Evolutionary conservation across 352 stramenopile species (phyloP).

Genomic region (Pythium dissotocum): DNA sequence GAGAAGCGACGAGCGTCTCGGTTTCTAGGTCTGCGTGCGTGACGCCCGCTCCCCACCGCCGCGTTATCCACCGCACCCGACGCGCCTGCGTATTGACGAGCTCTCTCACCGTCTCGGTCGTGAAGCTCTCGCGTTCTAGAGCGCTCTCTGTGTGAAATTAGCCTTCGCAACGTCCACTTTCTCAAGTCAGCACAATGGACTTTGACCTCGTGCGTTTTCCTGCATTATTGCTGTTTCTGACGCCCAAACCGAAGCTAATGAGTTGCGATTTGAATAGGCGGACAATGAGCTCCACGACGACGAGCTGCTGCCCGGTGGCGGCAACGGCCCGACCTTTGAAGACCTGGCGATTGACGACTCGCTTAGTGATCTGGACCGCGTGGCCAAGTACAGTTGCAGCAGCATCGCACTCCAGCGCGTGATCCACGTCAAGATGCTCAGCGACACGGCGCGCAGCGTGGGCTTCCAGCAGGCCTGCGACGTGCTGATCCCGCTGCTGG

Average conservation of each 20-base stretch:
- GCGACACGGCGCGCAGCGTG: conserved; percentile 23
- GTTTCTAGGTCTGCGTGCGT: neutral
- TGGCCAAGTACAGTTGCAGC: conserved; percentile 95
- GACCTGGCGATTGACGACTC: conserved; percentile 98
- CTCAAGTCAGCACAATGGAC: conserved; percentile 34
- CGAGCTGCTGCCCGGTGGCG: conserved; percentile 27
- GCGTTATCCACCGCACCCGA: neutral
- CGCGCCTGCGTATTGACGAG: neutral
- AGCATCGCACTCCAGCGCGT: conserved; percentile 96
- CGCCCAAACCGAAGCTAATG: neutral
- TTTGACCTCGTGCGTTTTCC: conserved; percentile 45
- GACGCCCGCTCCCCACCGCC: neutral
- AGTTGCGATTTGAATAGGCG: conserved; percentile 5
- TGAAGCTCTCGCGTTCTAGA: neutral
- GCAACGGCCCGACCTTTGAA: conserved; percentile 93
- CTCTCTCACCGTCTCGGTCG: neutral
- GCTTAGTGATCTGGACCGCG: conserved; percentile 92
- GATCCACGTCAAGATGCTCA: conserved; percentile 79
- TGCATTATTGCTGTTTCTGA: neutral
- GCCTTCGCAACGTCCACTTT: neutral
- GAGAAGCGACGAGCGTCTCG: conserved; percentile 1
- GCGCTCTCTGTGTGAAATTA: neutral
- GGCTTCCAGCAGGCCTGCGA: conserved; percentile 81
- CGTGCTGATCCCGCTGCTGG: conserved; percentile 89
- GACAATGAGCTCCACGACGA: conserved; percentile 30